Evolutionary conservation across 2,329 filamentous ascomycete genomes (phyloP).

Genomic region (Xenoacremonium recifei): DNA sequence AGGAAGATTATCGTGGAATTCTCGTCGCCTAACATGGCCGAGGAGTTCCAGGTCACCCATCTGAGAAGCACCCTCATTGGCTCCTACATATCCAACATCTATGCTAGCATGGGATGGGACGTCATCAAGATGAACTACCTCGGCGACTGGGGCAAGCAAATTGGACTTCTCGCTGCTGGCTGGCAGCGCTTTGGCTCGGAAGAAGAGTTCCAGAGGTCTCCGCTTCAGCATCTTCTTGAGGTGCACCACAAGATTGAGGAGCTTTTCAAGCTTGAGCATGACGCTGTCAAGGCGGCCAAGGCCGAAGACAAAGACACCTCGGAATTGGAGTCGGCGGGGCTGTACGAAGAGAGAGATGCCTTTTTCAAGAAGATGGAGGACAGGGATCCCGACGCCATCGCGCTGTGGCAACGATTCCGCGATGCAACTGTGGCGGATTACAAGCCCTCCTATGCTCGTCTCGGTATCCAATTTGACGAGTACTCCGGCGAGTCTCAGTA

Average conservation of each 20-base stretch:
- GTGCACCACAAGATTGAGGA: conserved; percentile 67
- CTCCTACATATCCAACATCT: conserved; percentile 64
- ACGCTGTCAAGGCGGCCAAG: conserved; percentile 46
- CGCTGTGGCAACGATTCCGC: conserved; percentile 53
- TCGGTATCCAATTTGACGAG: conserved; percentile 57
- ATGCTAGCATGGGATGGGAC: conserved; percentile 65
- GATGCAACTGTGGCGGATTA: conserved; percentile 55
- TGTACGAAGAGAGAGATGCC: conserved; percentile 49
- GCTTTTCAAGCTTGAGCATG: conserved; percentile 63
- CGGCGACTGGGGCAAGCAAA: conserved; percentile 74
- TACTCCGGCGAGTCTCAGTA: conserved; percentile 67
- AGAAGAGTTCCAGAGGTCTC: conserved; percentile 59
- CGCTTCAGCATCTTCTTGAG: conserved; percentile 66
- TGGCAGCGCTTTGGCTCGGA: conserved; percentile 66
- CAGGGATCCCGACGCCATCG: conserved; percentile 50
- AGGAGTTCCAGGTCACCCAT: conserved; percentile 69
- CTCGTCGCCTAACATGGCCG: conserved; percentile 72
- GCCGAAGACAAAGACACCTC: conserved; percentile 37
- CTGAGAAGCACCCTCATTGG: conserved; percentile 71
- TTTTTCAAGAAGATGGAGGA: conserved; percentile 61
- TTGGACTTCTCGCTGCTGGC: conserved; percentile 61
- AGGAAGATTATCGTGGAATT: conserved; percentile 64
- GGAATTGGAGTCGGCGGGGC: conserved; percentile 35
- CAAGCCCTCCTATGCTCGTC: conserved; percentile 50
- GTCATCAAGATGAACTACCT: conserved; percentile 69